A percentile compares a stretch with the other conserved stretches of the same genome.
phyloP scores from a whole-genome alignment of 2,329 filamentous ascomycete genomes.

The Capronia americana region DNA sequence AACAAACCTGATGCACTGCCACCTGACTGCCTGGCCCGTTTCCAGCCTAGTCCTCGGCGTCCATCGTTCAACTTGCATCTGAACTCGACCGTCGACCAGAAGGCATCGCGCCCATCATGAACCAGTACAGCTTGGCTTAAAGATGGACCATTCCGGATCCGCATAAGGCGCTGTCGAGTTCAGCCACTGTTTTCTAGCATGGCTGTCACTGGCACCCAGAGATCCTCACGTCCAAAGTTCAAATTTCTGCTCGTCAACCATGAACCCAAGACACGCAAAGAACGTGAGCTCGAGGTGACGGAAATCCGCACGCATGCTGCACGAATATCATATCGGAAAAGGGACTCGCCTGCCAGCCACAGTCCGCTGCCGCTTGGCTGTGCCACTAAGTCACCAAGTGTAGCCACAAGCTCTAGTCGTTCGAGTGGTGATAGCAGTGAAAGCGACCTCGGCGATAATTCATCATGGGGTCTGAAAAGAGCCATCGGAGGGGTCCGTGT shows the following conservation, averaged over 20 bases:
- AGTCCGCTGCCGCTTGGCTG: background rate
- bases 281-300: background rate
- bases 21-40: too few relatives aligned
- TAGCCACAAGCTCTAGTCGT: background rate
- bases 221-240: background rate
- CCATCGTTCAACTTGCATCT: too few relatives aligned
- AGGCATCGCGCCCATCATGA: too few relatives aligned
- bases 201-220: background rate
- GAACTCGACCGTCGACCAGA: too few relatives aligned
- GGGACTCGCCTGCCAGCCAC: background rate
- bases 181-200: background rate
- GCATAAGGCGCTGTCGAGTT: background rate
- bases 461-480: background rate
- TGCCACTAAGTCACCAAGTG: background rate
- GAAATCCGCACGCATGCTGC: conserved; percentile 15
- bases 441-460: background rate
- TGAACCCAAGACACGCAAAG: conserved; percentile 2
- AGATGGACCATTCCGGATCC: background rate
- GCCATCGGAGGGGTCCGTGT: conserved; percentile 1
- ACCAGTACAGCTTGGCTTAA: background rate
- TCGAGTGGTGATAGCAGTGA: background rate
- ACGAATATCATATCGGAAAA: conserved; percentile 9
- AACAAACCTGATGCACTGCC: too few relatives aligned
- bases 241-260: conserved; percentile 11
- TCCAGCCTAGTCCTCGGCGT: too few relatives aligned